Evolutionary conservation across 805 yeast species (phyloP).

Genomic region (Wickerhamiella kurtzmanii): DNA sequence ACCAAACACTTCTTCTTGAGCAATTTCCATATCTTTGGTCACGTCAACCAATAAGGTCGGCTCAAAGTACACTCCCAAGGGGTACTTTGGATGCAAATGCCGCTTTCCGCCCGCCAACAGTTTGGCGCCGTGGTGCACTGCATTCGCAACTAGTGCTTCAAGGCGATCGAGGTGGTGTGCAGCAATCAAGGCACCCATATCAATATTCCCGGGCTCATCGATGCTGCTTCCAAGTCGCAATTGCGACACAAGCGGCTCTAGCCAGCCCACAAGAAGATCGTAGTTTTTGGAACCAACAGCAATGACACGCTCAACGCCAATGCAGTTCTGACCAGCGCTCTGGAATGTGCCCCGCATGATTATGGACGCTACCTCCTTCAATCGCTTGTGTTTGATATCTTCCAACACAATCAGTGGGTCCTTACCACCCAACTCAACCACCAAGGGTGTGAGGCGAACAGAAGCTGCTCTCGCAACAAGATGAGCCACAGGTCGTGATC

Average conservation of each 20-base stretch:
- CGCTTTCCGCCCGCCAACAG: conserved; percentile 70
- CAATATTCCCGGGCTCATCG: conserved; percentile 80
- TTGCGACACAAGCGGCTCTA: conserved; percentile 43
- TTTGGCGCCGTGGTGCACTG: conserved; percentile 70
- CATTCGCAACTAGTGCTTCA: conserved; percentile 55
- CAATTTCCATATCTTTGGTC: conserved; percentile 55
- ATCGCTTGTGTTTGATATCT: conserved; percentile 15
- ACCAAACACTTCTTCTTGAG: conserved; percentile 88
- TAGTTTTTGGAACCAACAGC: conserved; percentile 55
- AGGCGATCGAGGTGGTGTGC: conserved; percentile 57
- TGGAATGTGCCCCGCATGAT: conserved; percentile 93
- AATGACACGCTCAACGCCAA: conserved; percentile 90
- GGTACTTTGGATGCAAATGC: conserved; percentile 78
- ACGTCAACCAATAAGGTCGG: conserved; percentile 86
- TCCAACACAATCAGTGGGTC: conserved; percentile 84
- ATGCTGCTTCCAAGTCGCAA: conserved; percentile 81
- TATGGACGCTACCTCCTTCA: conserved; percentile 47
- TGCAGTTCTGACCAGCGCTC: conserved; percentile 95
- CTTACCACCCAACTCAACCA: conserved; percentile 93
- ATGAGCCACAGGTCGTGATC: conserved; percentile 90
- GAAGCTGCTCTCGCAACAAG: conserved; percentile 75
- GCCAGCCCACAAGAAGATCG: conserved; percentile 42
- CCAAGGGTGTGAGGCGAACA: conserved; percentile 80
- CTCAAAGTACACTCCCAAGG: conserved; percentile 84
- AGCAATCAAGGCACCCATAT: conserved; percentile 92